Evolutionary conservation across 345 rosid genomes (phyloP).

Genomic region (Melaleuca alternifolia): DNA sequence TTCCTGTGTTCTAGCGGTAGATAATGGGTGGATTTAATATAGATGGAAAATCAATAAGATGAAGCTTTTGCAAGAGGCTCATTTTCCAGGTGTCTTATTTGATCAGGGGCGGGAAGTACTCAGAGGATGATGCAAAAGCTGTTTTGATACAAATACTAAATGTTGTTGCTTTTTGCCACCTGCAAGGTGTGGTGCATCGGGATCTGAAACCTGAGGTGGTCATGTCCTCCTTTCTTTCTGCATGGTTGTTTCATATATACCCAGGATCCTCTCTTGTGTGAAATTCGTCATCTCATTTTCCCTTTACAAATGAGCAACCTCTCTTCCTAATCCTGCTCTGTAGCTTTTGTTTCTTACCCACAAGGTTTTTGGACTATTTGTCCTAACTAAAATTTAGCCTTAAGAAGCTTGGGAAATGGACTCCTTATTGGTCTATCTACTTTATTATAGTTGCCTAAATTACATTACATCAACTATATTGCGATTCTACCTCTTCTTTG

Average conservation of each 20-base stretch:
- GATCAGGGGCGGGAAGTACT: conserved; percentile 89
- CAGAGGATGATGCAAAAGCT: conserved; percentile 91
- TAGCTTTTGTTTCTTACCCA: not conserved
- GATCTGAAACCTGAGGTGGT: conserved; percentile 97
- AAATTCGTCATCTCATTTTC: not conserved
- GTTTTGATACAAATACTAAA: conserved; percentile 85
- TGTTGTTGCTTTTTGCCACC: conserved; percentile 93
- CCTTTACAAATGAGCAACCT: not conserved
- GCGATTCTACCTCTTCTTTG: not conserved
- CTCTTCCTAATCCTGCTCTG: not conserved
- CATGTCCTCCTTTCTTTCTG: not conserved
- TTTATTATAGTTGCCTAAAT: not conserved
- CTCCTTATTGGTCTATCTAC: not conserved
- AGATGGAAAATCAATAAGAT: not conserved
- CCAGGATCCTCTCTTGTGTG: not conserved
- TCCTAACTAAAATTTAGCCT: not conserved
- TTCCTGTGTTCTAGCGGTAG: not conserved
- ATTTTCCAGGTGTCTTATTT: not conserved
- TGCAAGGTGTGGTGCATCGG: conserved; percentile 96
- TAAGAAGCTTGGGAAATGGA: not conserved
- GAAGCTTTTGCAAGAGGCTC: not conserved
- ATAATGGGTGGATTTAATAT: not conserved
- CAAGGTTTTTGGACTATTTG: not conserved
- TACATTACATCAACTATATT: not conserved
- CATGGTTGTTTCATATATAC: not conserved